A percentile compares a stretch with the other conserved stretches of the same genome.
Conservation (phyloP, 1,284 basidiomycete species). For the Cutaneotrichosporon sp. region DNA sequence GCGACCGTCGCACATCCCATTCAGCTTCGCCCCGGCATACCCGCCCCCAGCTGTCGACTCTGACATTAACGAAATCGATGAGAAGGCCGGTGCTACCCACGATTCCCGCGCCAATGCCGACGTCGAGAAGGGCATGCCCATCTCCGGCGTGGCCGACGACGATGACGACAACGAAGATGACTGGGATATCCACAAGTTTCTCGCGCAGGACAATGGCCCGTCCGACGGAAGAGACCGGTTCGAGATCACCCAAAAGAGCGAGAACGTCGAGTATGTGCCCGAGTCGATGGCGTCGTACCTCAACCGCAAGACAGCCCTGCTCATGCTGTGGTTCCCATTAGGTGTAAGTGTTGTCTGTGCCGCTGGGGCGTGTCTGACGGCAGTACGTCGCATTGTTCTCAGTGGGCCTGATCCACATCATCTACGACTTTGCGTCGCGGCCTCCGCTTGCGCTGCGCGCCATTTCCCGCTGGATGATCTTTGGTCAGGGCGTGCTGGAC, state of each 20-base stretch:
- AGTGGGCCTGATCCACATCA: slow-evolving; percentile 46
- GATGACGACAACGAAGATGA: slow-evolving; percentile 34
- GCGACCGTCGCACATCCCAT: background rate
- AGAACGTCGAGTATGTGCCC: slow-evolving; percentile 37
- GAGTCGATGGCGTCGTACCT: slow-evolving; percentile 48
- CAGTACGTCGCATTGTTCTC: slow-evolving; percentile 47
- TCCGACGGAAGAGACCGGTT: slow-evolving; percentile 20
- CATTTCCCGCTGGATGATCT: slow-evolving; percentile 47
- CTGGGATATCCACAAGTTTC: slow-evolving; percentile 39
- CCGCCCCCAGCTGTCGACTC: background rate
- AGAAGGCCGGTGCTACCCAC: background rate
- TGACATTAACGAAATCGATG: no score
- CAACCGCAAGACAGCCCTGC: slow-evolving; percentile 47
- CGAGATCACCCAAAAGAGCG: slow-evolving; percentile 20
- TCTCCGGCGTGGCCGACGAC: slow-evolving; percentile 4
- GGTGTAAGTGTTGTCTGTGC: slow-evolving; percentile 33
- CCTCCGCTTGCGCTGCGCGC: slow-evolving; percentile 40
- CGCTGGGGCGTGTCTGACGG: background rate
- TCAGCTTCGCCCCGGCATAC: background rate
- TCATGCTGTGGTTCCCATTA: slow-evolving; percentile 48
- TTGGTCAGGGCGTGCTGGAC: slow-evolving; percentile 46
- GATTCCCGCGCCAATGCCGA: background rate
- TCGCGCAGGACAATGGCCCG: slow-evolving; percentile 24
- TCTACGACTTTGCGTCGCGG: slow-evolving; percentile 42
- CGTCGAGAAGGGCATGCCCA: slow-evolving; percentile 10